A percentile compares a stretch with the other conserved stretches of the same genome.
Conservation (phyloP, 768 basidiomycete genomes). For the Mycena leptocephala region DNA sequence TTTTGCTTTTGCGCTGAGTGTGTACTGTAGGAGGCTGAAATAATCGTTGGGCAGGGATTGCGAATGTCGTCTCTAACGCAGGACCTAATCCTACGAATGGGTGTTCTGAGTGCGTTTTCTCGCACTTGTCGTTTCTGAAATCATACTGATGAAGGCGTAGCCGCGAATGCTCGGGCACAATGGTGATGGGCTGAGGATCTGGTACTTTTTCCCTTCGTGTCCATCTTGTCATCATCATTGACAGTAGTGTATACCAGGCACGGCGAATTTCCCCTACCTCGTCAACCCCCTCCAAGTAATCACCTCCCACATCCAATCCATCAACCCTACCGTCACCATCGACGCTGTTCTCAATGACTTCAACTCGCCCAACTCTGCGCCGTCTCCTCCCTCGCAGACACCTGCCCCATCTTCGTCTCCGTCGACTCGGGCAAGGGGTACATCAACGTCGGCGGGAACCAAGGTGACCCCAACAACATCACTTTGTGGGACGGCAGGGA, state of each 20-base stretch:
- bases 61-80: constrained; percentile 58
- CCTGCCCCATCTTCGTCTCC: constrained; percentile 47
- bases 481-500: constrained; percentile 61
- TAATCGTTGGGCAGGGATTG: too few species aligned
- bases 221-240: neutral
- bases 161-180: constrained; percentile 53
- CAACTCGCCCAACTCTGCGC: constrained; percentile 41
- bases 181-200: constrained; percentile 57
- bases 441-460: constrained; percentile 56
- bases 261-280: constrained; percentile 52
- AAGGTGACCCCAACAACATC: constrained; percentile 50
- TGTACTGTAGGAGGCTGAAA: too few species aligned
- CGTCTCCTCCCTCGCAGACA: constrained; percentile 44
- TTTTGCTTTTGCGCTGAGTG: too few species aligned
- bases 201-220: neutral
- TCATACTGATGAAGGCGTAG: neutral
- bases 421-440: constrained; percentile 63
- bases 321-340: constrained; percentile 40
- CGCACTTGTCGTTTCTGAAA: neutral
- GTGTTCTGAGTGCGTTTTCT: constrained; percentile 39
- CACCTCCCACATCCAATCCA: constrained; percentile 39
- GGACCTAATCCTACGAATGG: constrained; percentile 50
- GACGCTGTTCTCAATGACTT: constrained; percentile 48
- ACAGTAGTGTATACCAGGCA: constrained; percentile 57
- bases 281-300: constrained; percentile 42